Conservation (phyloP, 2,329 filamentous ascomycete genomes). For the Colletotrichum shisoi region DNA sequence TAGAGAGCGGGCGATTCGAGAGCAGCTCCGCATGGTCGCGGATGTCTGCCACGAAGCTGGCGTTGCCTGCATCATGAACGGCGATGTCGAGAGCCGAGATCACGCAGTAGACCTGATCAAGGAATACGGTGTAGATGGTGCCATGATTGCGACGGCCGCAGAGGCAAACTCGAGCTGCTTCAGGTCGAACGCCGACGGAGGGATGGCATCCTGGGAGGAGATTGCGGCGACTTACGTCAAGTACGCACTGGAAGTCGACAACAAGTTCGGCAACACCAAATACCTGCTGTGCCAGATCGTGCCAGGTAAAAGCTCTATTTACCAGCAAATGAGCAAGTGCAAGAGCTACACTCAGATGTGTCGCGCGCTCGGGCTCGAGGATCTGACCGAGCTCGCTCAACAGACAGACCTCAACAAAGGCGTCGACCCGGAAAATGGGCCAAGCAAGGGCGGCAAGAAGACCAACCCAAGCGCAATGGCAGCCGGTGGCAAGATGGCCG, state of each 20-base stretch:
- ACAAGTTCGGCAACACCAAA: slow-evolving; percentile 92
- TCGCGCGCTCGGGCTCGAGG: slow-evolving; percentile 68
- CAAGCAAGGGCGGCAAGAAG: slow-evolving; percentile 47
- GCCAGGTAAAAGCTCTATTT: slow-evolving; percentile 75
- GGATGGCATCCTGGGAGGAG: slow-evolving; percentile 75
- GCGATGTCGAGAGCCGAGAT: slow-evolving; percentile 81
- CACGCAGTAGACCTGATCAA: slow-evolving; percentile 74
- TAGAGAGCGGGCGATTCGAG: slow-evolving; percentile 83
- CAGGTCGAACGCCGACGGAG: slow-evolving; percentile 72
- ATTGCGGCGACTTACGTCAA: slow-evolving; percentile 79
- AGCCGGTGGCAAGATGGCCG: slow-evolving; percentile 58
- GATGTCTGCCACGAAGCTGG: slow-evolving; percentile 82
- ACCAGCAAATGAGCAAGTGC: slow-evolving; percentile 67
- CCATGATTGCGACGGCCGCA: slow-evolving; percentile 95
- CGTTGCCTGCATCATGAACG: slow-evolving; percentile 94
- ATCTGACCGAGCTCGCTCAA: slow-evolving; percentile 69
- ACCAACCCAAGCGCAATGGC: slow-evolving; percentile 55
- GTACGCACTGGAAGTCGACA: slow-evolving; percentile 77
- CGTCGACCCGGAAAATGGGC: slow-evolving; percentile 60
- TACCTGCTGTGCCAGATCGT: slow-evolving; percentile 86
- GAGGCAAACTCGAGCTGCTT: slow-evolving; percentile 94
- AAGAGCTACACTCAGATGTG: slow-evolving; percentile 78
- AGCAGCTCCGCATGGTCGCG: slow-evolving; percentile 84
- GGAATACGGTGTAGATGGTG: slow-evolving; percentile 88
- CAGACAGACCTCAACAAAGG: slow-evolving; percentile 71